Conservation (phyloP, 371 early-diverging fungal genomes). For the Haplosporangium sp. region DNA sequence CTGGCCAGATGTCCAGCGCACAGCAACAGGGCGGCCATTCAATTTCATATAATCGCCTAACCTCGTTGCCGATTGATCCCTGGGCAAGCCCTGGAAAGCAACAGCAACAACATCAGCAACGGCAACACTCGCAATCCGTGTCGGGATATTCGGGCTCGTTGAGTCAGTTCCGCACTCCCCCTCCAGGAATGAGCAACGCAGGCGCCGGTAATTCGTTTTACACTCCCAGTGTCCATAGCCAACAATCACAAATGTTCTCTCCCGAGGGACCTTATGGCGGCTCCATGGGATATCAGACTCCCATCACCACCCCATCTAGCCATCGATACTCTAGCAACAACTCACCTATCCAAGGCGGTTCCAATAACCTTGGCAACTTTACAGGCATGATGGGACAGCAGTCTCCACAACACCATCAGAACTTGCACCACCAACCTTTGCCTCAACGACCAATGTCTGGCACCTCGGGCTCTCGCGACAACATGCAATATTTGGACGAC, state of each 20-base stretch:
- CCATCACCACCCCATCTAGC: slow-evolving; percentile 17
- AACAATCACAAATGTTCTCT: slow-evolving; percentile 27
- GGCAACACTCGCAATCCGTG: slow-evolving; percentile 9
- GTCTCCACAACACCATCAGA: slow-evolving; percentile 21
- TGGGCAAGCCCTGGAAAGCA: slow-evolving; percentile 45
- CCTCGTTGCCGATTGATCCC: slow-evolving; percentile 41
- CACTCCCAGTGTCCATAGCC: slow-evolving; percentile 22
- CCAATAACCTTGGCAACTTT: slow-evolving; percentile 21
- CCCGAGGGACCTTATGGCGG: slow-evolving; percentile 48
- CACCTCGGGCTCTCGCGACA: slow-evolving; percentile 27
- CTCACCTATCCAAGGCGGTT: slow-evolving; percentile 40
- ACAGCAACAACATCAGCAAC: slow-evolving; percentile 15
- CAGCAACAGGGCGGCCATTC: slow-evolving; percentile 15
- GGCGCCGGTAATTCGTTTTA: slow-evolving; percentile 27
- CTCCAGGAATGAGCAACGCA: slow-evolving; percentile 26
- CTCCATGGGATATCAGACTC: slow-evolving; percentile 27
- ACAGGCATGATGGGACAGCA: slow-evolving; percentile 17
- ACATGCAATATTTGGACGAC: slow-evolving; percentile 38
- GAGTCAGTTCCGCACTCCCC: slow-evolving; percentile 39
- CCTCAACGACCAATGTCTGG: slow-evolving; percentile 38
- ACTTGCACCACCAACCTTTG: slow-evolving; percentile 33
- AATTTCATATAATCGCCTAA: slow-evolving; percentile 25
- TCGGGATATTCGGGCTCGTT: slow-evolving; percentile 27
- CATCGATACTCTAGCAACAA: slow-evolving; percentile 38
- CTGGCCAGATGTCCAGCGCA: slow-evolving; percentile 1